phyloP scores from a whole-genome alignment of 2,329 filamentous ascomycete genomes.

The Aspergillus intermedius region DNA sequence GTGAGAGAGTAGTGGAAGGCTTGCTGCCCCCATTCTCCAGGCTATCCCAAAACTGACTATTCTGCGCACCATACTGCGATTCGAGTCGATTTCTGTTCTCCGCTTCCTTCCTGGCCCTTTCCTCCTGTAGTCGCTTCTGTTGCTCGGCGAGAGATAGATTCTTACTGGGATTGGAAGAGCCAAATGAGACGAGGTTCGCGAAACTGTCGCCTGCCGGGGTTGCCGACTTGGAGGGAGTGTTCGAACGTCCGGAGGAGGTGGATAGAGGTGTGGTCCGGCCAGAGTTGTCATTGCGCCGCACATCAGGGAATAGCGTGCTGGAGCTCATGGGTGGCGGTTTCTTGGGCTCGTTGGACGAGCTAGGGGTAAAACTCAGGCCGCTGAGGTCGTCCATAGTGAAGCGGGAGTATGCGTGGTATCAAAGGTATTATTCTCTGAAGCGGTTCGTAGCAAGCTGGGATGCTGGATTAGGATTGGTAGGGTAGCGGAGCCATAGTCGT shows the following conservation, averaged over 20 bases:
- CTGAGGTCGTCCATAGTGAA: slow-evolving; percentile 42
- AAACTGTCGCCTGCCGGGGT: slow-evolving; percentile 50
- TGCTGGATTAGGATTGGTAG: slow-evolving; percentile 14
- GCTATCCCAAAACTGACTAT: slow-evolving; percentile 68
- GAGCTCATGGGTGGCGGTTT: slow-evolving; percentile 35
- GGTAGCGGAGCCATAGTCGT: slow-evolving; percentile 11
- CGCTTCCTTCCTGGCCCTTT: slow-evolving; percentile 67
- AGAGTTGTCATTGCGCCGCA: slow-evolving; percentile 34
- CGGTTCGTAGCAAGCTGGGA: background rate
- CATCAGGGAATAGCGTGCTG: slow-evolving; percentile 27
- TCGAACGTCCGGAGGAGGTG: slow-evolving; percentile 22
- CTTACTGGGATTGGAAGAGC: slow-evolving; percentile 43
- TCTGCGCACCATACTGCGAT: slow-evolving; percentile 63
- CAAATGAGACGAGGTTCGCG: slow-evolving; percentile 58
- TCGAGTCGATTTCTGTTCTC: slow-evolving; percentile 66
- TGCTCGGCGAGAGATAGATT: slow-evolving; percentile 63
- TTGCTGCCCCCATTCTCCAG: slow-evolving; percentile 53
- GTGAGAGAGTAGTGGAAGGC: slow-evolving; percentile 39
- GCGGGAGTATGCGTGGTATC: background rate
- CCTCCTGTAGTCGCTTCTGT: slow-evolving; percentile 66
- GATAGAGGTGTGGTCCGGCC: slow-evolving; percentile 40
- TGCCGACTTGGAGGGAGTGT: slow-evolving; percentile 33
- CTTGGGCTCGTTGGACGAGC: slow-evolving; percentile 22
- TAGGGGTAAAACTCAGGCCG: slow-evolving; percentile 40
- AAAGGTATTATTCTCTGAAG: background rate